These are phyloP conservation scores for Jasminum sambac DNA, from an alignment of 257 asterid genomes.

Conservation along the genomic window DNA sequence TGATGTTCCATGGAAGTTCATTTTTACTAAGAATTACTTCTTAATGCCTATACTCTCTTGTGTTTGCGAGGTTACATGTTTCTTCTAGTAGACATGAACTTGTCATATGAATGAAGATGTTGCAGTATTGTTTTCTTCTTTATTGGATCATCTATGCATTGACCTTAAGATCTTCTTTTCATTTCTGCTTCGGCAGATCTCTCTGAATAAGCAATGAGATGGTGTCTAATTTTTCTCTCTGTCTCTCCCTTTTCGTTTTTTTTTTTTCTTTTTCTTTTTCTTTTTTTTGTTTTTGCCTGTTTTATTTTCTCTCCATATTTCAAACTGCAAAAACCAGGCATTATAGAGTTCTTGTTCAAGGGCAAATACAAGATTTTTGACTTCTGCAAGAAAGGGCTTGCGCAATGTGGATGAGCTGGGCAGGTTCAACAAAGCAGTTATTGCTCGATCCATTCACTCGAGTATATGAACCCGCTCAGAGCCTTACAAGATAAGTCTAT, in stretches of 20 bases:
- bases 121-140: not conserved
- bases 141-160: not conserved
- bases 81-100: not conserved
- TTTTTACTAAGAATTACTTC: not conserved
- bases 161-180: not conserved
- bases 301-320: no score
- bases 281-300: no score
- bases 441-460: no score
- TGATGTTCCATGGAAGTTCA: not conserved
- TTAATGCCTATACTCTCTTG: not conserved
- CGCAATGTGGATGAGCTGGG: no score
- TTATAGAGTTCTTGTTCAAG: not conserved
- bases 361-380: not conserved
- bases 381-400: not conserved
- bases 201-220: not conserved
- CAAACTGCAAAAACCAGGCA: not conserved
- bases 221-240: no score
- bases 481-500: no score
- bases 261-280: no score
- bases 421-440: no score
- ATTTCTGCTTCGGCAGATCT: not conserved
- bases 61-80: not conserved
- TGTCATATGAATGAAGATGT: not conserved
- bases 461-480: no score
- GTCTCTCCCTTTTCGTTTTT: no score